Evolutionary conservation across 2,329 filamentous ascomycete genomes (phyloP).

Genomic region (Diaporthe citrichinensis): DNA sequence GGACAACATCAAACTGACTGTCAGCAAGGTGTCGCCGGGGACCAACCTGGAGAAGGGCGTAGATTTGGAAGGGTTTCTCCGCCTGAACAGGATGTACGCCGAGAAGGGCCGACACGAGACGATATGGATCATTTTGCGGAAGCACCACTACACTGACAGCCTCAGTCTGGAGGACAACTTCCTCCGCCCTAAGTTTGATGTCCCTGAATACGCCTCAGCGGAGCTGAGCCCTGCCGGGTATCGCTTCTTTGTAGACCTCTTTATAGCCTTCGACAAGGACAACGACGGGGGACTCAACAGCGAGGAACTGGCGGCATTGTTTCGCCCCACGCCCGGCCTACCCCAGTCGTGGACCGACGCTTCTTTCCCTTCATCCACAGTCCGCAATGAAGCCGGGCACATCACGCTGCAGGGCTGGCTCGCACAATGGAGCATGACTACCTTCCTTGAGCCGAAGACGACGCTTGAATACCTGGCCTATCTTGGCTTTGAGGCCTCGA

Average conservation of each 20-base stretch:
- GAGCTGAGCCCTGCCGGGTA: conserved; percentile 96
- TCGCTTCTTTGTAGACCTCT: conserved; percentile 97
- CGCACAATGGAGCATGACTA: conserved; percentile 99
- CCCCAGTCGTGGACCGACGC: conserved; percentile 90
- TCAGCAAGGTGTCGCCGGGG: conserved; percentile 77
- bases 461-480: conserved; percentile 97
- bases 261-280: conserved; percentile 95
- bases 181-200: conserved; percentile 92
- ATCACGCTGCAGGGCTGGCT: conserved; percentile 98
- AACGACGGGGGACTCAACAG: conserved; percentile 96
- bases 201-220: conserved; percentile 91
- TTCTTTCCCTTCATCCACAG: conserved; percentile 92
- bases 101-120: conserved; percentile 98
- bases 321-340: conserved; percentile 92
- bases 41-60: conserved; percentile 79
- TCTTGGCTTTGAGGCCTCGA: conserved; percentile 89
- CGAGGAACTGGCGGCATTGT: conserved; percentile 85
- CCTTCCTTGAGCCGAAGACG: conserved; percentile 94
- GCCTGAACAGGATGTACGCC: conserved; percentile 95
- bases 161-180: conserved; percentile 92
- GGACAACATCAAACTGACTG: conserved; percentile 90
- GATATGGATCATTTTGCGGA: conserved; percentile 95
- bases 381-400: conserved; percentile 93
- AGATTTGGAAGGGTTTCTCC: conserved; percentile 85
- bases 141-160: conserved; percentile 97